Evolutionary conservation across 441 rosid genomes (phyloP).

Genomic region (Viola pubescens): DNA sequence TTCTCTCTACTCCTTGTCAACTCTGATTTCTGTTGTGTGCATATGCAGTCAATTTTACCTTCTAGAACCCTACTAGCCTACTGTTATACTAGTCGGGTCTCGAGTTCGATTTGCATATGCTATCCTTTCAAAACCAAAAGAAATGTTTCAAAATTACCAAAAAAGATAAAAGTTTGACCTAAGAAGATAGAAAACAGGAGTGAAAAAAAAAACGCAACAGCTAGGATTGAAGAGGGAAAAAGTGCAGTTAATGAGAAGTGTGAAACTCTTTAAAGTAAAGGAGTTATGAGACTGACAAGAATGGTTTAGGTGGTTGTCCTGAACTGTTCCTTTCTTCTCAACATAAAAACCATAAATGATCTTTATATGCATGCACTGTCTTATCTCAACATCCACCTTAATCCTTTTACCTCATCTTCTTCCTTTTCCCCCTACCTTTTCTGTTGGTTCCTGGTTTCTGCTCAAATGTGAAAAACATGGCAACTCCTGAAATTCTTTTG

Average conservation of each 20-base stretch:
- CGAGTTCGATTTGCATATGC: too few species aligned
- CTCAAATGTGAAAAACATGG: constrained; percentile 15
- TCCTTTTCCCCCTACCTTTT: constrained; percentile 6
- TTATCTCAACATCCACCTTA: constrained; percentile 7
- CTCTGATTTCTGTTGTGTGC: too few species aligned
- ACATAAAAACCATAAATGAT: constrained; percentile 11
- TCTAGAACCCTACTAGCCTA: too few species aligned
- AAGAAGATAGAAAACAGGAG: not conserved
- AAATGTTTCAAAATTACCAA: too few species aligned
- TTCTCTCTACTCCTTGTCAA: too few species aligned
- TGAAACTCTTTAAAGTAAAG: constrained; percentile 28
- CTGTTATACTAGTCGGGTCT: too few species aligned
- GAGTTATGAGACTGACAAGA: constrained; percentile 42
- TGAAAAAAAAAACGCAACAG: not conserved
- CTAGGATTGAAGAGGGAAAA: constrained; percentile 10
- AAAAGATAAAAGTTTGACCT: not conserved
- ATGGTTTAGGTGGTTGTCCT: constrained; percentile 36
- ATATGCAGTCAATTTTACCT: too few species aligned
- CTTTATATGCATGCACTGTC: constrained; percentile 4
- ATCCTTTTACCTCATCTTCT: constrained; percentile 8
- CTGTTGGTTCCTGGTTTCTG: not conserved
- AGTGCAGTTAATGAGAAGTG: constrained; percentile 26
- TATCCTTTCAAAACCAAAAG: too few species aligned
- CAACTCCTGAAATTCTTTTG: constrained; percentile 22
- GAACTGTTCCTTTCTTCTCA: constrained; percentile 11